Evolutionary conservation across 257 asterid genomes (phyloP).

Genomic region (Solanum verrucosum): DNA sequence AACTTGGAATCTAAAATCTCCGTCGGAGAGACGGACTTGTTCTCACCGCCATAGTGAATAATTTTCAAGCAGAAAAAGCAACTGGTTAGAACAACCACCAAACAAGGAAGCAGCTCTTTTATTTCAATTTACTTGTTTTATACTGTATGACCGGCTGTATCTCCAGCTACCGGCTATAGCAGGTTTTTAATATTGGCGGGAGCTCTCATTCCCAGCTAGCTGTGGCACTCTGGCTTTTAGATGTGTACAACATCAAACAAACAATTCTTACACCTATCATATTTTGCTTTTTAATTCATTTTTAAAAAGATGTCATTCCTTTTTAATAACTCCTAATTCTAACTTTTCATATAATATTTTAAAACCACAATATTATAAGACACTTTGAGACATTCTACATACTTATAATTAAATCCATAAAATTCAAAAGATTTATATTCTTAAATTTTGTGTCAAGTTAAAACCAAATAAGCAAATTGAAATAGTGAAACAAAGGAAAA

Average conservation of each 20-base stretch:
- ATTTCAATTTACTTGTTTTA: neutral
- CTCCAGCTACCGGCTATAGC: constrained; percentile 3
- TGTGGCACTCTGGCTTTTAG: neutral
- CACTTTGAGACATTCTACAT: neutral
- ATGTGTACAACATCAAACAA: neutral
- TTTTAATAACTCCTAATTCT: neutral
- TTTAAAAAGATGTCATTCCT: neutral
- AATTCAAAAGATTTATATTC: neutral
- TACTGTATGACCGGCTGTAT: neutral
- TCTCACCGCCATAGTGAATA: neutral
- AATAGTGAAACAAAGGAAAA: too few species aligned
- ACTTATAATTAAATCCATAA: too few species aligned
- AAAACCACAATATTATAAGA: neutral
- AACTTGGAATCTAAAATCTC: neutral
- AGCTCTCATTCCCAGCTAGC: neutral
- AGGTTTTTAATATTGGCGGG: constrained; percentile 30
- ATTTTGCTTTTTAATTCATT: neutral
- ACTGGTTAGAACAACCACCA: neutral
- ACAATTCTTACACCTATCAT: neutral
- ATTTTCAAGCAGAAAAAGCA: neutral
- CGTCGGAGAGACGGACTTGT: neutral
- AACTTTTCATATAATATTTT: neutral
- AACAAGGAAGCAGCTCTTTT: neutral
- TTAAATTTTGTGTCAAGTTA: neutral
- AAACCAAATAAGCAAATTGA: neutral